Conservation (phyloP, 768 basidiomycete species). For the Naganishia friedmannii region DNA sequence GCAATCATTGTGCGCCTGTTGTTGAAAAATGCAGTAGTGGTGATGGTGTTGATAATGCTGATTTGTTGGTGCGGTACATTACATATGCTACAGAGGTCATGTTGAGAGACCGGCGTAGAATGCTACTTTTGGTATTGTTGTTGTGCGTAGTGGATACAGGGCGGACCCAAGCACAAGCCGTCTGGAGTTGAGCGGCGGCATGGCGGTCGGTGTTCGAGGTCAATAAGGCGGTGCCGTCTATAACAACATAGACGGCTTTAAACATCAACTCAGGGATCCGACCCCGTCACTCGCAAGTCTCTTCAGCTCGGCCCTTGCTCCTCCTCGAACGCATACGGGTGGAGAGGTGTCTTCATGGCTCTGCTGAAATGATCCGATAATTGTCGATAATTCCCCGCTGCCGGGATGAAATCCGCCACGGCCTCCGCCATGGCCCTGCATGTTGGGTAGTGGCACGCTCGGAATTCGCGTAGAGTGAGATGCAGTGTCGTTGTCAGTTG, state of each 20-base stretch:
- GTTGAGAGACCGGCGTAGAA: slow-evolving; percentile 10
- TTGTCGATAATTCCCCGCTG: slow-evolving; percentile 21
- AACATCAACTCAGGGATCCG: slow-evolving; percentile 20
- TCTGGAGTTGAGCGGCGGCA: neutral
- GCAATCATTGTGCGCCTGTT: slow-evolving; percentile 2
- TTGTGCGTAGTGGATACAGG: slow-evolving; percentile 13
- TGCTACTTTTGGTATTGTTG: neutral
- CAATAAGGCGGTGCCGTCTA: slow-evolving; percentile 7
- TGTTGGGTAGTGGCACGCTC: slow-evolving; percentile 10
- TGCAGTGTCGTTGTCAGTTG: neutral
- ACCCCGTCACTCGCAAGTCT: slow-evolving; percentile 10
- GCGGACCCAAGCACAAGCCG: neutral
- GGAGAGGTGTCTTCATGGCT: slow-evolving; percentile 1
- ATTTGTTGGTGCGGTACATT: neutral
- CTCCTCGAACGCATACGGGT: neutral
- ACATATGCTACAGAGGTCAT: slow-evolving; percentile 4
- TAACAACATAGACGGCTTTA: slow-evolving; percentile 10
- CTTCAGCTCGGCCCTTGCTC: neutral
- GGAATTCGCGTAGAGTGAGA: neutral
- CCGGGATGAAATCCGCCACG: neutral
- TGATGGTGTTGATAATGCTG: neutral
- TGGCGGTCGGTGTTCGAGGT: neutral
- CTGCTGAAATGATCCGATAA: slow-evolving; percentile 25
- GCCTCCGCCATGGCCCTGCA: neutral
- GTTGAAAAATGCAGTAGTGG: slow-evolving; percentile 17